A percentile compares a stretch with the other conserved stretches of the same genome.
Conservation (phyloP, 768 basidiomycete genomes). For the Mycena vulgaris region DNA sequence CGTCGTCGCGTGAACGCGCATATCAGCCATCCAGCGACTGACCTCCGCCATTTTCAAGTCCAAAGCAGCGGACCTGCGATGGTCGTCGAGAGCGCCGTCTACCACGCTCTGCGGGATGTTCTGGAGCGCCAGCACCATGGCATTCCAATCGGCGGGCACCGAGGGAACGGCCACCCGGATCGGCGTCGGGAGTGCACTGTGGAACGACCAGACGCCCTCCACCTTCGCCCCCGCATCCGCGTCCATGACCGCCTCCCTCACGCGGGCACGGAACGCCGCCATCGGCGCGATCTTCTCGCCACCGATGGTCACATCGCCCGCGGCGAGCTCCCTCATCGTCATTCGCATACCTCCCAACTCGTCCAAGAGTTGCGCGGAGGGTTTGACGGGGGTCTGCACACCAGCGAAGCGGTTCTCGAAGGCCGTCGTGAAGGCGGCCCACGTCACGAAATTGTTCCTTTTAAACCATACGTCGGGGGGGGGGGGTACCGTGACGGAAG, state of each 20-base stretch:
- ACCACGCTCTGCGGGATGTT: not conserved
- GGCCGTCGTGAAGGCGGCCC: not conserved
- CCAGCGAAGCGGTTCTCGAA: not conserved
- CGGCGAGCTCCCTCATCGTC: not conserved
- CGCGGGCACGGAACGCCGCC: not conserved
- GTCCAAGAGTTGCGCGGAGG: not conserved
- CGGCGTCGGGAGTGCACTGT: not conserved
- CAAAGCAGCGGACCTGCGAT: too few relatives aligned
- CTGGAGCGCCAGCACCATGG: not conserved
- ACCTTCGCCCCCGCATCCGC: not conserved
- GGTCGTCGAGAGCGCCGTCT: too few relatives aligned
- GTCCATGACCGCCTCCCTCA: not conserved
- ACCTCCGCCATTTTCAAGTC: too few relatives aligned
- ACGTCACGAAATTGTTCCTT: not conserved
- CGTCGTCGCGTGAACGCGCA: too few relatives aligned
- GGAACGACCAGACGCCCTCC: not conserved
- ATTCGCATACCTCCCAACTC: not conserved
- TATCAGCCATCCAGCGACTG: too few relatives aligned
- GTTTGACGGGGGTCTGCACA: not conserved
- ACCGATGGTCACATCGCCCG: not conserved
- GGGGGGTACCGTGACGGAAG: too few relatives aligned
- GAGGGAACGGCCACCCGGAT: not conserved
- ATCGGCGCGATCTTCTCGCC: not conserved
- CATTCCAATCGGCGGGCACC: not conserved
- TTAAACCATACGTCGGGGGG: too few relatives aligned